A percentile compares a stretch with the other conserved stretches of the same genome.
phyloP scores from a whole-genome alignment of 495 filamentous ascomycete genomes.

The Neohortaea acidophila region DNA sequence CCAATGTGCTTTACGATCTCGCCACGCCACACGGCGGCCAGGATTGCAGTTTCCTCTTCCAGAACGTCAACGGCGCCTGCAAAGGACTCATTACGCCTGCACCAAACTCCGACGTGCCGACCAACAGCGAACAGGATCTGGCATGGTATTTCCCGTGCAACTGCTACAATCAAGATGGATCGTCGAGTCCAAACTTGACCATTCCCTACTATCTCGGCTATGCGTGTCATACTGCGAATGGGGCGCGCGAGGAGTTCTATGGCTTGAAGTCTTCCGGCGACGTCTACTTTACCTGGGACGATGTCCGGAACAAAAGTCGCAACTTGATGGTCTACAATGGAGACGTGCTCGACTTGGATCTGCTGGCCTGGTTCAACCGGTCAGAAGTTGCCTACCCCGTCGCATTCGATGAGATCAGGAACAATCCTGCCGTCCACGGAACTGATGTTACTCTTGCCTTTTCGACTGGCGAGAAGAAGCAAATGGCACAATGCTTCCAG shows the following conservation, averaged over 20 bases:
- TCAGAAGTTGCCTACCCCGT: constrained; percentile 64
- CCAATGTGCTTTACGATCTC: constrained; percentile 76
- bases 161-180: constrained; percentile 87
- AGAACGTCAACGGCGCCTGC: constrained; percentile 96
- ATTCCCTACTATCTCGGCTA: constrained; percentile 67
- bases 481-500: constrained; percentile 66
- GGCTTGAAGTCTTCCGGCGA: constrained; percentile 42
- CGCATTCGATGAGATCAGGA: constrained; percentile 63
- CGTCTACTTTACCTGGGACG: constrained; percentile 94
- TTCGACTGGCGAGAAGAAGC: constrained; percentile 59
- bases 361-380: constrained; percentile 80
- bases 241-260: constrained; percentile 62
- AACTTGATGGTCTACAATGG: constrained; percentile 90
- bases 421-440: constrained; percentile 65
- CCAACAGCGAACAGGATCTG: constrained; percentile 53
- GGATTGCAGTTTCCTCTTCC: constrained; percentile 94
- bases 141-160: constrained; percentile 97
- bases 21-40: constrained; percentile 63
- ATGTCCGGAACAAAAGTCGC: constrained; percentile 72
- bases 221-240: constrained; percentile 66
- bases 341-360: constrained; percentile 81
- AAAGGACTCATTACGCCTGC: constrained; percentile 72
- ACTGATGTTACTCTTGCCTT: constrained; percentile 81
- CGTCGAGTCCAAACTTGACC: constrained; percentile 56
- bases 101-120: constrained; percentile 60